Evolutionary conservation across 495 filamentous ascomycete species (phyloP).

Genomic region (Talaromyces thailandensis): DNA sequence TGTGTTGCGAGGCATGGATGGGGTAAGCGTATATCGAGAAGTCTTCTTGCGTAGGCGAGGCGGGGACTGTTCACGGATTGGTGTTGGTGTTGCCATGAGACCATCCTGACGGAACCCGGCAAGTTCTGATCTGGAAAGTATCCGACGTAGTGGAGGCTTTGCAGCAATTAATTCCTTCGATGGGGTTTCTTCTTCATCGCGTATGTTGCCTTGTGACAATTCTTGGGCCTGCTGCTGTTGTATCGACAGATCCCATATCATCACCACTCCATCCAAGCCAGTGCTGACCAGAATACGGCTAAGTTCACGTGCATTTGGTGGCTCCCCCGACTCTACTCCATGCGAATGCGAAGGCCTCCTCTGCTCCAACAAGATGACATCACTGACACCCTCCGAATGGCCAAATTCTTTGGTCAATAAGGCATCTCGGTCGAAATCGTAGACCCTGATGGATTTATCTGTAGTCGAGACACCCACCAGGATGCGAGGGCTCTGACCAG

Average conservation of each 20-base stretch:
- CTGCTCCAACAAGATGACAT: conserved; percentile 60
- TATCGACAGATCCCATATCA: conserved; percentile 65
- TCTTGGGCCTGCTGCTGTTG: conserved; percentile 30
- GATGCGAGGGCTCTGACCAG: conserved; percentile 38
- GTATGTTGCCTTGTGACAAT: conserved; percentile 11
- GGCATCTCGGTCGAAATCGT: conserved; percentile 64
- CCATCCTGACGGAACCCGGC: conserved; percentile 57
- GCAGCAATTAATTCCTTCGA: conserved; percentile 45
- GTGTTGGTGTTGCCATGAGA: conserved; percentile 39
- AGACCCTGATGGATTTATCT: conserved; percentile 88
- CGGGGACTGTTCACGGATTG: conserved; percentile 51
- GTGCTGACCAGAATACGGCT: conserved; percentile 58
- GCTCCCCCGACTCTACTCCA: no score
- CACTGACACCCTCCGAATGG: conserved; percentile 86
- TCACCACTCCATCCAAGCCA: conserved; percentile 75
- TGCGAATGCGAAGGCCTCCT: no score
- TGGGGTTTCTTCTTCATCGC: conserved; percentile 34
- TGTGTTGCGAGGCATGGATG: conserved; percentile 21
- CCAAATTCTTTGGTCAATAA: conserved; percentile 87
- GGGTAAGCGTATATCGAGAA: conserved; percentile 34
- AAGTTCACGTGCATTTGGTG: conserved; percentile 25
- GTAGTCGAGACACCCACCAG: conserved; percentile 81
- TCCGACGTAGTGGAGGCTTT: conserved; percentile 58
- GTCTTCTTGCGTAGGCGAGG: conserved; percentile 49
- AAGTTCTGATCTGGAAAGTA: conserved; percentile 69